Conservation (phyloP, 768 basidiomycete genomes). For the Trametes maxima region DNA sequence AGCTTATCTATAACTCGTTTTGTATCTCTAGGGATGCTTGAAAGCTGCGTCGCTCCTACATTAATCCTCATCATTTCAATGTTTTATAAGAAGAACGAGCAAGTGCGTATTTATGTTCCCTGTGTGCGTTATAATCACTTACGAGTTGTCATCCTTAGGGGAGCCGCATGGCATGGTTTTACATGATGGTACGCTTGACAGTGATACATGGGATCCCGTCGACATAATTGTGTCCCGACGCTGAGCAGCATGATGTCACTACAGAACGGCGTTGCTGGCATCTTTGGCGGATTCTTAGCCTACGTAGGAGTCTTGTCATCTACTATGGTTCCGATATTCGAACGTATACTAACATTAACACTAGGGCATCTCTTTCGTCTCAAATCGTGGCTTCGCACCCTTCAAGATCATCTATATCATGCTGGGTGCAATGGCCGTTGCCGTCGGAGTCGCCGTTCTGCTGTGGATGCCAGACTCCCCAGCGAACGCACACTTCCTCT, state of each 20-base stretch:
- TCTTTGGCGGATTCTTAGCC: constrained; percentile 68
- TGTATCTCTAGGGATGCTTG: constrained; percentile 57
- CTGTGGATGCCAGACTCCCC: constrained; percentile 70
- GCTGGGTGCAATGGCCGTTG: constrained; percentile 59
- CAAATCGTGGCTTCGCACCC: constrained; percentile 42
- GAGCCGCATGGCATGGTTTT: constrained; percentile 66
- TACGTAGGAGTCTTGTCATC: constrained; percentile 40
- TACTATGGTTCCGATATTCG: neutral
- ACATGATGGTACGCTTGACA: constrained; percentile 56
- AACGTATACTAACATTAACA: neutral
- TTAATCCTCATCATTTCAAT: constrained; percentile 64
- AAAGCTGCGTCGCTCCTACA: constrained; percentile 65
- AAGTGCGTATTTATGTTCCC: constrained; percentile 35
- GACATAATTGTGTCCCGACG: neutral
- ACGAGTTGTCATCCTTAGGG: constrained; percentile 39
- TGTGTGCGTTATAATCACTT: neutral
- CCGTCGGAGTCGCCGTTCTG: constrained; percentile 57
- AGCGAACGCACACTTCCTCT: constrained; percentile 57
- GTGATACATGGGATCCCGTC: too few relatives aligned
- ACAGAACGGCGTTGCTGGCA: constrained; percentile 25
- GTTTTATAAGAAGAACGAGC: constrained; percentile 73
- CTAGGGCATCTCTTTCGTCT: constrained; percentile 25
- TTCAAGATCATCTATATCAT: constrained; percentile 67
- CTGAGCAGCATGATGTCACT: neutral
- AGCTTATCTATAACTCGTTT: neutral